These are phyloP conservation scores for Notholithocarpus densiflorus DNA, from an alignment of 306 rosid genomes.

Conservation along the genomic window DNA sequence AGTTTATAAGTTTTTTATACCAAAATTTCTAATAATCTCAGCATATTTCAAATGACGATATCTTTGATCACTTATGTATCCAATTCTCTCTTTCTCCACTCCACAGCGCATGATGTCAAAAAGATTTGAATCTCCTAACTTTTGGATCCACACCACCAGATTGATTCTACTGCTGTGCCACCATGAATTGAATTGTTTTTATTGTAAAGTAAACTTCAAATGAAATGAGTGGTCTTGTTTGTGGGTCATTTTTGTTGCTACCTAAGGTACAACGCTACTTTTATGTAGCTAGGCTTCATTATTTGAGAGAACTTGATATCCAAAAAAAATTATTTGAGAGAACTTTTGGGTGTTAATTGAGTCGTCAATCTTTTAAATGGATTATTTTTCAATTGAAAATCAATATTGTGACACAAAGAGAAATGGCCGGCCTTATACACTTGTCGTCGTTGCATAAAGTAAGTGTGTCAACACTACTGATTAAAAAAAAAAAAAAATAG, in stretches of 20 bases:
- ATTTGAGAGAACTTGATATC: not conserved
- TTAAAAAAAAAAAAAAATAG: no score
- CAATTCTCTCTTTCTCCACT: not conserved
- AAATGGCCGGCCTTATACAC: not conserved
- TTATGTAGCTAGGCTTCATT: not conserved
- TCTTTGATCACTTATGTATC: not conserved
- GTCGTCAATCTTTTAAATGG: not conserved
- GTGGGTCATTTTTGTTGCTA: slow-evolving; percentile 1
- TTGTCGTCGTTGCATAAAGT: not conserved
- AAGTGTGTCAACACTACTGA: not conserved
- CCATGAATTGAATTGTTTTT: not conserved
- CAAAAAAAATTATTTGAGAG: not conserved
- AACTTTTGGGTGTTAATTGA: not conserved
- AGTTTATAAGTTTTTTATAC: no score
- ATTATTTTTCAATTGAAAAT: not conserved
- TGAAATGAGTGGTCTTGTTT: not conserved
- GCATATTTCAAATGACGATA: not conserved
- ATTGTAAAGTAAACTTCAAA: not conserved
- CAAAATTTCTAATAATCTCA: no score
- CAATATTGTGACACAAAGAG: not conserved
- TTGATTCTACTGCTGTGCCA: not conserved
- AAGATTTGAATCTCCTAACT: not conserved
- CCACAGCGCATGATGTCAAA: not conserved
- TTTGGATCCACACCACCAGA: not conserved
- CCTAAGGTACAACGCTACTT: not conserved